phyloP scores from a whole-genome alignment of 352 stramenopile genomes.

The Pythium diclinum region DNA sequence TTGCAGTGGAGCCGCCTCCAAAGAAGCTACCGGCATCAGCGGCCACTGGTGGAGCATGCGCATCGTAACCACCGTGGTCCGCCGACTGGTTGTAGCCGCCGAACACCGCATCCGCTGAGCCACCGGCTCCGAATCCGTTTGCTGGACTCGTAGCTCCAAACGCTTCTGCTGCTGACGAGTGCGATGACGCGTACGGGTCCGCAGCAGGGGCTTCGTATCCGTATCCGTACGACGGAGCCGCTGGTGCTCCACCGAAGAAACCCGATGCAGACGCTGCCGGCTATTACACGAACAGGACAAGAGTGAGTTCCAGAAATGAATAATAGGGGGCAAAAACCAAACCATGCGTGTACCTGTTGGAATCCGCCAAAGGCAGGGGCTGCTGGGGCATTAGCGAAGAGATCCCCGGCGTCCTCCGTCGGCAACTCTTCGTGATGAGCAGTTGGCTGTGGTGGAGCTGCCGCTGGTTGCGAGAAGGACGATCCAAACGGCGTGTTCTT shows the following conservation, averaged over 20 bases:
- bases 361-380: constrained; percentile 32
- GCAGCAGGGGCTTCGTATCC: constrained; percentile 8
- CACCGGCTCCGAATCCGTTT: constrained; percentile 21
- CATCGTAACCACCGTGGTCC: constrained; percentile 3
- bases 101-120: constrained; percentile 30
- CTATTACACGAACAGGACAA: constrained; percentile 18
- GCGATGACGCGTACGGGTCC: neutral
- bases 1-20: constrained; percentile 5
- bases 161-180: constrained; percentile 7
- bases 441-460: neutral
- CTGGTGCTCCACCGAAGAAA: constrained; percentile 16
- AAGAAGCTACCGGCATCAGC: constrained; percentile 26
- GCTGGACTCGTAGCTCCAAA: constrained; percentile 27
- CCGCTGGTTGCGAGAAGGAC: constrained; percentile 23
- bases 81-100: constrained; percentile 13
- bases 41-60: constrained; percentile 4
- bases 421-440: constrained; percentile 38
- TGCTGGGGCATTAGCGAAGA: constrained; percentile 49
- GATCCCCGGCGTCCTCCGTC: constrained; percentile 47
- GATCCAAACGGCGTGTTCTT: constrained; percentile 52
- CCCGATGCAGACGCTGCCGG: constrained; percentile 12
- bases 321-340: neutral
- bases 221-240: constrained; percentile 1
- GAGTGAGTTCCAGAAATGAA: neutral
- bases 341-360: constrained; percentile 13